Conservation (phyloP, 345 rosid genomes). For the Iberis pinnata region DNA sequence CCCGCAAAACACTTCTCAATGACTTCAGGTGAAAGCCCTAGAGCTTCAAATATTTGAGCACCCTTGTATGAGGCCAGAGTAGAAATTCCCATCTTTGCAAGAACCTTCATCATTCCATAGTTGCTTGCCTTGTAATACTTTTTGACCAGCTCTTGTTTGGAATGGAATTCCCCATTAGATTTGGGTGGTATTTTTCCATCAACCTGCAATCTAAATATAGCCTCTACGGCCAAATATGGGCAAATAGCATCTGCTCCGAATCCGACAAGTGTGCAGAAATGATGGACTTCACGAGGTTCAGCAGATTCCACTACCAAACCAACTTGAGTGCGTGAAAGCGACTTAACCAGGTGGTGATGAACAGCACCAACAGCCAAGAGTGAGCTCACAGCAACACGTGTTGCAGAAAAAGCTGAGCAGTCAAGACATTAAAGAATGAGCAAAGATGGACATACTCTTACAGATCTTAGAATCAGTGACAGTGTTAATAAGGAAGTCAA, state of each 20-base stretch:
- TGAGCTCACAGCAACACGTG: slow-evolving; percentile 87
- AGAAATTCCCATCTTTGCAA: slow-evolving; percentile 99
- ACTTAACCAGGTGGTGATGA: slow-evolving; percentile 87
- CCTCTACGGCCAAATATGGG: slow-evolving; percentile 84
- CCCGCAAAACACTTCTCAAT: slow-evolving; percentile 96
- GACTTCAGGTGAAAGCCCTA: slow-evolving; percentile 96
- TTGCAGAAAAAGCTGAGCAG: slow-evolving; percentile 60
- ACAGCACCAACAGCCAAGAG: slow-evolving; percentile 98
- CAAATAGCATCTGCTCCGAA: slow-evolving; percentile 98
- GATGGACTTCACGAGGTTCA: slow-evolving; percentile 99
- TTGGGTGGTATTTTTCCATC: slow-evolving; percentile 95
- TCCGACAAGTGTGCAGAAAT: slow-evolving; percentile 94
- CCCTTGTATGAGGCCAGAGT: slow-evolving; percentile 98
- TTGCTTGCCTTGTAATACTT: slow-evolving; percentile 95
- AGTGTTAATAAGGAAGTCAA: not conserved
- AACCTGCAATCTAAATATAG: slow-evolving; percentile 83
- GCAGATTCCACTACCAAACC: slow-evolving; percentile 96
- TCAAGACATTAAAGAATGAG: not conserved
- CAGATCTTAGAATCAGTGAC: not conserved
- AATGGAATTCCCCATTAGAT: slow-evolving; percentile 65
- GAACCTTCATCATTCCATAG: slow-evolving; percentile 99
- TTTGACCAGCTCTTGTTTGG: slow-evolving; percentile 80
- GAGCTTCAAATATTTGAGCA: slow-evolving; percentile 97
- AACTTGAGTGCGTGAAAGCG: slow-evolving; percentile 81
- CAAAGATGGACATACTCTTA: not conserved